Percentiles rank a stretch among this genome's conserved stretches.
Conservation (phyloP, 2,329 filamentous ascomycete species). For the Fusarium tupiense region DNA sequence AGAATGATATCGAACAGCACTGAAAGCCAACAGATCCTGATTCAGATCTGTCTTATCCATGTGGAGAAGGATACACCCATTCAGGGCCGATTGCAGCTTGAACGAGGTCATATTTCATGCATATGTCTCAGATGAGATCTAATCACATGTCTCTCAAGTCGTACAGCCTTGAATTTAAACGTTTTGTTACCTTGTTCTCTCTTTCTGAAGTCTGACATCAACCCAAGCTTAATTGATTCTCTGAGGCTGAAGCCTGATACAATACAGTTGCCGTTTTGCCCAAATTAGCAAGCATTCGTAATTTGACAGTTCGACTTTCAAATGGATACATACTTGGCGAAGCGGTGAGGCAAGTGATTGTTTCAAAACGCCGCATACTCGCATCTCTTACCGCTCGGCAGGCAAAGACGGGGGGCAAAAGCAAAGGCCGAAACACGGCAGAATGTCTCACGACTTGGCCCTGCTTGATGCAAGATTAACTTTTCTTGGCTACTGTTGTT, state of each 20-base stretch:
- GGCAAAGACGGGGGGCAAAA: background rate
- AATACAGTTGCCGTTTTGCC: accelerated
- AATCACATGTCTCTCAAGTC: accelerated
- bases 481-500: background rate
- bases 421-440: background rate
- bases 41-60: background rate
- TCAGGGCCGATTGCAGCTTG: background rate
- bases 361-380: background rate
- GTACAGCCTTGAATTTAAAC: background rate
- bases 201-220: accelerated
- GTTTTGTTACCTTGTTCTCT: too few species aligned
- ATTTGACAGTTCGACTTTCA: too few species aligned
- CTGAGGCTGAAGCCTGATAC: accelerated
- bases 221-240: background rate
- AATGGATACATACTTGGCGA: accelerated
- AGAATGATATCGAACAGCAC: background rate
- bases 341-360: background rate
- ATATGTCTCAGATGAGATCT: background rate
- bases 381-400: background rate
- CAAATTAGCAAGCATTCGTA: background rate
- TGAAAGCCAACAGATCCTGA: background rate
- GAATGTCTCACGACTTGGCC: background rate
- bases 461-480: background rate
- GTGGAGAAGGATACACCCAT: background rate
- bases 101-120: background rate